phyloP scores from a whole-genome alignment of 192 early-diverging fungal species.

The Umbelopsis ramanniana region DNA sequence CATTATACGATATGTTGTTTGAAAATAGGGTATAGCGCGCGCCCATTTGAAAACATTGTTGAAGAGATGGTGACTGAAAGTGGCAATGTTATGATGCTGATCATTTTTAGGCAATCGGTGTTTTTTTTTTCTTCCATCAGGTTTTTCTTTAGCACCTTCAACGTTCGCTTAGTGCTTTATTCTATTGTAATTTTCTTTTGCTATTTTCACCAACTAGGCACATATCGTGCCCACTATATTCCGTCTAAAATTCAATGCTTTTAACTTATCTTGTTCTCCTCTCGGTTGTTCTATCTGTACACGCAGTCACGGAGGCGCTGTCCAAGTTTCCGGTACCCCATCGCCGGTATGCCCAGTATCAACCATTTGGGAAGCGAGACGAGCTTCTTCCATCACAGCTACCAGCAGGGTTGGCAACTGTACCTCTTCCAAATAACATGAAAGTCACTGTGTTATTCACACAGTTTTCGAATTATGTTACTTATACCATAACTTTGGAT shows the following conservation, averaged over 20 bases:
- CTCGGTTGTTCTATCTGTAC: neutral
- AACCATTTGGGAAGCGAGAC: neutral
- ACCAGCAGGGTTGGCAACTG: constrained; percentile 16
- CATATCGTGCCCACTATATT: neutral
- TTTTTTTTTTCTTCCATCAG: constrained; percentile 5
- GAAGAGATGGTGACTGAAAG: neutral
- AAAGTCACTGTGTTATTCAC: constrained; percentile 21
- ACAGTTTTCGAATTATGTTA: constrained; percentile 22
- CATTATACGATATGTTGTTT: too few species aligned
- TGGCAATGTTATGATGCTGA: constrained; percentile 14
- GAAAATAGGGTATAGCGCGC: too few species aligned
- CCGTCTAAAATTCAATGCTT: neutral
- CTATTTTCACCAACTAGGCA: neutral
- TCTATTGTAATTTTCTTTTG: neutral
- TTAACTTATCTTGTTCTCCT: neutral
- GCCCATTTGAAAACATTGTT: neutral
- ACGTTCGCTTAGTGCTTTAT: neutral
- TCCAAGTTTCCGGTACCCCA: neutral
- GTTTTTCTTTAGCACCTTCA: neutral
- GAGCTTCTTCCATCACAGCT: constrained; percentile 4
- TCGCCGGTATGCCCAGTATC: neutral
- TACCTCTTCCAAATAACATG: constrained; percentile 32
- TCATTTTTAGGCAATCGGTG: neutral
- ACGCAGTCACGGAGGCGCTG: neutral
- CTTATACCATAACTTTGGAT: constrained; percentile 24